Conservation (phyloP, 116 monocot species). For the Iris pallida region DNA sequence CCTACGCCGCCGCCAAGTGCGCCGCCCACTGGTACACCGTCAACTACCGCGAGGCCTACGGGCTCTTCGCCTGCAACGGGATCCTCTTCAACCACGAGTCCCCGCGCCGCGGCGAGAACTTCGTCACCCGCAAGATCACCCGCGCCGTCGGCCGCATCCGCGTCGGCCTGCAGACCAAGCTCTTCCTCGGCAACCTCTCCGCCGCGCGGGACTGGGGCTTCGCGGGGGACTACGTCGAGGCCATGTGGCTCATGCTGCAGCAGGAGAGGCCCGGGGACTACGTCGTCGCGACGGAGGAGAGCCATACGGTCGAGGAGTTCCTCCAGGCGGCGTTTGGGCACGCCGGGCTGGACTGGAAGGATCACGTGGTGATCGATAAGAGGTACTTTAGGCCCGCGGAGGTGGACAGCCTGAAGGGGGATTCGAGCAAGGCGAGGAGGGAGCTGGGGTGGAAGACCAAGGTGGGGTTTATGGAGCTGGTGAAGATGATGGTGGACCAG, state of each 20-base stretch:
- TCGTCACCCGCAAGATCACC: conserved; percentile 89
- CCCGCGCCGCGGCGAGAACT: conserved; percentile 79
- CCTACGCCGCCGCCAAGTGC: conserved; percentile 49
- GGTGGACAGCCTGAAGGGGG: conserved; percentile 69
- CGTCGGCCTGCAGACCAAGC: conserved; percentile 65
- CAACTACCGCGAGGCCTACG: conserved; percentile 49
- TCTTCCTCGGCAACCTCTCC: conserved; percentile 68
- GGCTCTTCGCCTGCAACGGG: conserved; percentile 43
- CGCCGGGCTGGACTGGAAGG: conserved; percentile 71
- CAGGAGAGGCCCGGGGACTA: conserved; percentile 74
- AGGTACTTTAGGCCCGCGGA: conserved; percentile 81
- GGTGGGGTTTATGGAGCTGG: conserved; percentile 68
- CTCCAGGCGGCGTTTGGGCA: conserved; percentile 61
- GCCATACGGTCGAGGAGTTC: conserved; percentile 83
- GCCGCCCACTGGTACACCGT: conserved; percentile 50
- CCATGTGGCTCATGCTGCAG: conserved; percentile 95
- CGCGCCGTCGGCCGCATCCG: conserved; percentile 72
- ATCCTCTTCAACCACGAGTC: conserved; percentile 85
- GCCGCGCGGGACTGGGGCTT: conserved; percentile 87
- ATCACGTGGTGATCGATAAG: conserved; percentile 77
- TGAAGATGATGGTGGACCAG: conserved; percentile 76
- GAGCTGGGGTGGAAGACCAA: conserved; percentile 70
- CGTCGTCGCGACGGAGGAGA: conserved; percentile 83
- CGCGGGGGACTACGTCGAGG: conserved; percentile 85
- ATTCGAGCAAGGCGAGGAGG: conserved; percentile 59